These are phyloP conservation scores for Polyplosphaeria fusca DNA, from an alignment of 495 filamentous ascomycete genomes.

Conservation along the genomic window DNA sequence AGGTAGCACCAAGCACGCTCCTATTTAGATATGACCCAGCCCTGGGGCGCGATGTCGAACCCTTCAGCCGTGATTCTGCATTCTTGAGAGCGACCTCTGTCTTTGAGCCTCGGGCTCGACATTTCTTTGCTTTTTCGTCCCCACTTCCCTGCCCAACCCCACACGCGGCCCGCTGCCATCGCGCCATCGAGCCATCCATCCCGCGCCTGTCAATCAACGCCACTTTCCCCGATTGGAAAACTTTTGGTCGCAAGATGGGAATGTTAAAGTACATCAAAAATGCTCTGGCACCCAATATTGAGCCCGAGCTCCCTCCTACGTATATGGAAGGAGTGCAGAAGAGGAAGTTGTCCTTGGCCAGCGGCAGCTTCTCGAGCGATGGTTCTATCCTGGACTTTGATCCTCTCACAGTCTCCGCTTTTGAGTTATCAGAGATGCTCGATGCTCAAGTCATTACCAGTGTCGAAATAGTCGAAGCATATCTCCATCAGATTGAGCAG, in stretches of 20 bases:
- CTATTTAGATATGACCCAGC: constrained; percentile 25
- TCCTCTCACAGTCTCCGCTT: constrained; percentile 45
- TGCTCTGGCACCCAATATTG: constrained; percentile 22
- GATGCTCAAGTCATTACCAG: constrained; percentile 43
- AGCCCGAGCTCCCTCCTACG: constrained; percentile 22
- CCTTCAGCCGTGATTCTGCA: too few species aligned
- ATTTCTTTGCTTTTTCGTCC: neutral
- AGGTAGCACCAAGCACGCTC: constrained; percentile 9
- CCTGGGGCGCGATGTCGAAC: constrained; percentile 6
- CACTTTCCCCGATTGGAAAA: too few species aligned
- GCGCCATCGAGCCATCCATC: neutral
- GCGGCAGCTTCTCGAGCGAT: constrained; percentile 14
- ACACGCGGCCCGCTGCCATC: neutral
- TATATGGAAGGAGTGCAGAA: constrained; percentile 14
- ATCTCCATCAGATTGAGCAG: constrained; percentile 50
- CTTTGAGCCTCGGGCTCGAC: neutral
- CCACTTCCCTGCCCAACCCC: neutral
- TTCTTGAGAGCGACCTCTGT: too few species aligned
- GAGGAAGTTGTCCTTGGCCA: constrained; percentile 22
- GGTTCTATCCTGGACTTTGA: constrained; percentile 33
- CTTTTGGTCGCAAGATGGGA: too few species aligned
- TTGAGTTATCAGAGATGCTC: constrained; percentile 46
- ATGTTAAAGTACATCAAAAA: constrained; percentile 26
- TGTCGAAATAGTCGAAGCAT: constrained; percentile 48
- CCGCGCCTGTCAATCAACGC: neutral